These are phyloP conservation scores for Yamadazyma kanchanaburiensis DNA, from an alignment of 1,139 yeast genomes.

Conservation along the genomic window DNA sequence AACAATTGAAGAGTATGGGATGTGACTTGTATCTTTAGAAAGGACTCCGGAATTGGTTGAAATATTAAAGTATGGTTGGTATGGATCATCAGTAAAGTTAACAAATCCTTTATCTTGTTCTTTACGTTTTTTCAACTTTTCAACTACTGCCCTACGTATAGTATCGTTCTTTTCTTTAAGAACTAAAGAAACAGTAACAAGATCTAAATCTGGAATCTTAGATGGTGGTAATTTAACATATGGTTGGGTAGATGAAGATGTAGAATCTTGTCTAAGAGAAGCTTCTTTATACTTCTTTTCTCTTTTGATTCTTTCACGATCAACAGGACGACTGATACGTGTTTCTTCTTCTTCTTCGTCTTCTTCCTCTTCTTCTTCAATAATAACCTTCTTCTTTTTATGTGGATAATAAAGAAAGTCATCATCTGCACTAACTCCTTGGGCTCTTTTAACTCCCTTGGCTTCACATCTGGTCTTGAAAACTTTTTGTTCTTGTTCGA, in stretches of 20 bases:
- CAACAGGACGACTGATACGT: constrained; percentile 29
- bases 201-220: constrained; percentile 88
- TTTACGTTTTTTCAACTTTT: constrained; percentile 71
- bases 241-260: constrained; percentile 56
- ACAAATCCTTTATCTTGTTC: constrained; percentile 72
- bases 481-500: constrained; percentile 58
- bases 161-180: constrained; percentile 74
- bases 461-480: constrained; percentile 71
- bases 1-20: constrained; percentile 77
- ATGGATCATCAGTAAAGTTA: constrained; percentile 88
- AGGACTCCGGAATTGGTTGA: constrained; percentile 48
- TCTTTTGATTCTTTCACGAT: constrained; percentile 21
- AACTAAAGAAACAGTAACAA: constrained; percentile 77
- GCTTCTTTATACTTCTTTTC: constrained; percentile 15
- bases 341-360: constrained; percentile 25
- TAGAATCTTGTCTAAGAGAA: constrained; percentile 4
- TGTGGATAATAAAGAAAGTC: constrained; percentile 82
- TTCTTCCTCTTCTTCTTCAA: constrained; percentile 36
- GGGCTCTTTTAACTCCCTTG: constrained; percentile 68
- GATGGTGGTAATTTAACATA: constrained; percentile 86
- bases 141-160: constrained; percentile 76
- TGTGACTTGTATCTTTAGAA: constrained; percentile 53
- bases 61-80: constrained; percentile 79
- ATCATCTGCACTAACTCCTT: constrained; percentile 65
- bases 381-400: constrained; percentile 62